Evolutionary conservation across 768 basidiomycete species (phyloP).

Genomic region (Phlebiopsis flavidoalba): DNA sequence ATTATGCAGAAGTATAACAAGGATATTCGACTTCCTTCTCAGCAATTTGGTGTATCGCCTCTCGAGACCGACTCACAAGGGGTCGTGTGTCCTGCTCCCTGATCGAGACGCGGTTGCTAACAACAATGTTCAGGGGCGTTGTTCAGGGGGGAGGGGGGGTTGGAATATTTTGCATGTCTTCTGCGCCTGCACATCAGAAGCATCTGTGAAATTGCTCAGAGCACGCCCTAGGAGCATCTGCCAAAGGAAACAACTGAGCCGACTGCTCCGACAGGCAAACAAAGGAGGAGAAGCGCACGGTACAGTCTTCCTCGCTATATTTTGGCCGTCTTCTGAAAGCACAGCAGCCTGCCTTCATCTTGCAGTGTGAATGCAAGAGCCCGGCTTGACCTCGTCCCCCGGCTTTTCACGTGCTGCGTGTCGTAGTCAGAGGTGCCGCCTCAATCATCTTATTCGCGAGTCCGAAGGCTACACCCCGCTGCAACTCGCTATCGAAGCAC

Average conservation of each 20-base stretch:
- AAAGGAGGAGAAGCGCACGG: slow-evolving; percentile 42
- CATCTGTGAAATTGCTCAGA: slow-evolving; percentile 27
- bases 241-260: slow-evolving; percentile 42
- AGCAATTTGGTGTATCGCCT: slow-evolving; percentile 40
- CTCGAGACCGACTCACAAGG: slow-evolving; percentile 36
- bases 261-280: slow-evolving; percentile 42
- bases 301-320: slow-evolving; percentile 14
- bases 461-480: slow-evolving; percentile 47
- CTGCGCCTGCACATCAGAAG: slow-evolving; percentile 24
- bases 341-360: no score
- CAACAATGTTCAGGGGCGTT: slow-evolving; percentile 24
- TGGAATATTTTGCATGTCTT: slow-evolving; percentile 55
- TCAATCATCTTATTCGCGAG: slow-evolving; percentile 35
- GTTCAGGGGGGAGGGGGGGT: no score
- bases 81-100: slow-evolving; percentile 31
- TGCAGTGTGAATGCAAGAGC: no score
- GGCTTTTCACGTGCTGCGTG: no score
- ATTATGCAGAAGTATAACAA: slow-evolving; percentile 20
- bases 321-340: no score
- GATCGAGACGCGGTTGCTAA: neutral
- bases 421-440: slow-evolving; percentile 30
- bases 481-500: slow-evolving; percentile 39
- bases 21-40: slow-evolving; percentile 47
- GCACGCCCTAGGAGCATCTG: slow-evolving; percentile 43
- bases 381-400: slow-evolving; percentile 23